Conservation (phyloP, 345 rosid species). For the Pistacia vera region DNA sequence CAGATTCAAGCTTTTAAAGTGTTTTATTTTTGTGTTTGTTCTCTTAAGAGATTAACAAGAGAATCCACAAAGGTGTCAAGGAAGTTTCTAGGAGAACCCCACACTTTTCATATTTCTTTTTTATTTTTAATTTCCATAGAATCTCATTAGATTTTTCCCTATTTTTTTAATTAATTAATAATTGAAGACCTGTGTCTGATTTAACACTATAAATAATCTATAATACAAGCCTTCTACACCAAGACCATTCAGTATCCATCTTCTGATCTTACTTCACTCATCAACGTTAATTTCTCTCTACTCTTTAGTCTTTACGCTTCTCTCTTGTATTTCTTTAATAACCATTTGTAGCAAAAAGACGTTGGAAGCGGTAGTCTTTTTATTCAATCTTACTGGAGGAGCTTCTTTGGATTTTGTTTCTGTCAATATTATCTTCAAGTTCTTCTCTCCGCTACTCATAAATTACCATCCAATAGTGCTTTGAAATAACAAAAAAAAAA, state of each 20-base stretch:
- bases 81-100: conserved; percentile 25
- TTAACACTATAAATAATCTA: conserved; percentile 17
- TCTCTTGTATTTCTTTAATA: conserved; percentile 1
- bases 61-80: conserved; percentile 15
- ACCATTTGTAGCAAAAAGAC: neutral
- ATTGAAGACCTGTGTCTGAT: neutral
- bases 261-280: neutral
- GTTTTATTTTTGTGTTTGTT: conserved; percentile 9
- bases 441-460: neutral
- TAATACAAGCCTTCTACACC: neutral
- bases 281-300: neutral
- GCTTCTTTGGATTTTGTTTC: conserved; percentile 1
- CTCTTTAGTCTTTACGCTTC: conserved; percentile 16
- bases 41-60: neutral
- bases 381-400: neutral
- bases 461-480: neutral
- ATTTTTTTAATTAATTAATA: neutral
- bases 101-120: neutral
- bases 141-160: neutral
- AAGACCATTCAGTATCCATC: conserved; percentile 4
- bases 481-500: neutral
- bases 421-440: neutral
- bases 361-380: neutral
- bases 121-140: neutral
- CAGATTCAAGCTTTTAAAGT: neutral